Percentiles rank a stretch among this genome's conserved stretches.
These are phyloP conservation scores for Xerophyta viscosa DNA, from an alignment of 106 monocot species.

Conservation along the genomic window DNA sequence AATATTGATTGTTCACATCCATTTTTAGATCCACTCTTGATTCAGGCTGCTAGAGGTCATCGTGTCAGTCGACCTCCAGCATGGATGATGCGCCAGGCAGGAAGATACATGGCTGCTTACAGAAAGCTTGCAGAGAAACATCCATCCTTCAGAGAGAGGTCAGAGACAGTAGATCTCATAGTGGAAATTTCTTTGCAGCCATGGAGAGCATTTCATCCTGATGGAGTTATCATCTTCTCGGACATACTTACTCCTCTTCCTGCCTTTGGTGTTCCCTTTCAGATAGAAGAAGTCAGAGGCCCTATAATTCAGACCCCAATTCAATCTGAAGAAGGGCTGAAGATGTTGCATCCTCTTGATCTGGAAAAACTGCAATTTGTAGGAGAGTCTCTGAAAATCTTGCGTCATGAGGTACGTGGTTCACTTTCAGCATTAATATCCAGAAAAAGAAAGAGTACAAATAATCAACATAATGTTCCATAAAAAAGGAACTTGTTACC, in stretches of 20 bases:
- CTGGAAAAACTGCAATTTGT: conserved; percentile 86
- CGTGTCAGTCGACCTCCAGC: conserved; percentile 61
- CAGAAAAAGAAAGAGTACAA: no score
- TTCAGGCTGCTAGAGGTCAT: conserved; percentile 80
- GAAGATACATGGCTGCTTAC: conserved; percentile 91
- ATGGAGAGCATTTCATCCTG: conserved; percentile 78
- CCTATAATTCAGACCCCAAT: conserved; percentile 75
- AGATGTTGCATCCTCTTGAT: conserved; percentile 63
- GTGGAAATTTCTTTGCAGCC: conserved; percentile 99
- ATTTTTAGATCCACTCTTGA: conserved; percentile 69
- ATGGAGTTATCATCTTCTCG: conserved; percentile 94
- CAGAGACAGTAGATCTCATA: conserved; percentile 85
- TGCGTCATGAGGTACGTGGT: conserved; percentile 88
- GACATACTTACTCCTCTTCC: conserved; percentile 94
- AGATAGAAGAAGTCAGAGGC: conserved; percentile 82
- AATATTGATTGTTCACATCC: not conserved
- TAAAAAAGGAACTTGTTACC: no score
- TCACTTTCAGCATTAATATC: no score
- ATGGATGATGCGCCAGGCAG: conserved; percentile 99
- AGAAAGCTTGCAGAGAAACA: conserved; percentile 71
- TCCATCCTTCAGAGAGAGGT: conserved; percentile 88
- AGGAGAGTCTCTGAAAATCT: conserved; percentile 68
- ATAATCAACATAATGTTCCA: no score
- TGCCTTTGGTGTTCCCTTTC: conserved; percentile 90
- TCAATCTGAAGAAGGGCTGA: conserved; percentile 46